A percentile compares a stretch with the other conserved stretches of the same genome.
Evolutionary conservation across 352 stramenopile genomes (phyloP).

Genomic region (Pythium sukuiense): DNA sequence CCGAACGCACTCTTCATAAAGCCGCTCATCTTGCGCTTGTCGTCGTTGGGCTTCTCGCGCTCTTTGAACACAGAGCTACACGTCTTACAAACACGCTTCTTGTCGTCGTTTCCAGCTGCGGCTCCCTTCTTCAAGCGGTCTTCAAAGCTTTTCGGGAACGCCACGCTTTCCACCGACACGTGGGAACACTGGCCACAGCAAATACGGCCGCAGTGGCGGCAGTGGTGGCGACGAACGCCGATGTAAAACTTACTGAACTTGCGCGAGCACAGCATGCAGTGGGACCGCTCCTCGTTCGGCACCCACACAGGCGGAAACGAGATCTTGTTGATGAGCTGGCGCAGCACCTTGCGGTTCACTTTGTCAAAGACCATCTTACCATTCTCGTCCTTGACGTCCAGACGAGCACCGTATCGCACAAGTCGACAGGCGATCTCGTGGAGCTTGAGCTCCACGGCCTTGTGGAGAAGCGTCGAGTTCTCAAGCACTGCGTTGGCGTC

Average conservation of each 20-base stretch:
- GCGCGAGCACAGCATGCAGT: slow-evolving; percentile 78
- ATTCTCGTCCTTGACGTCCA: slow-evolving; percentile 75
- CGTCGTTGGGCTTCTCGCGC: slow-evolving; percentile 46
- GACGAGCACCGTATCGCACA: slow-evolving; percentile 72
- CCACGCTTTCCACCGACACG: slow-evolving; percentile 66
- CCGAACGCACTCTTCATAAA: slow-evolving; percentile 67
- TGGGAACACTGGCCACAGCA: slow-evolving; percentile 79
- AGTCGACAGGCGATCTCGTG: slow-evolving; percentile 77
- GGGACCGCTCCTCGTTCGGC: slow-evolving; percentile 61
- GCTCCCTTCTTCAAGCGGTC: slow-evolving; percentile 41
- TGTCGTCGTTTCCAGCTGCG: slow-evolving; percentile 27
- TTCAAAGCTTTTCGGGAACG: slow-evolving; percentile 68
- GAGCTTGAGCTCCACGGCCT: slow-evolving; percentile 65
- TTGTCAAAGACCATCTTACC: slow-evolving; percentile 86
- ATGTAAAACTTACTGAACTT: slow-evolving; percentile 68
- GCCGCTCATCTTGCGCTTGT: slow-evolving; percentile 51
- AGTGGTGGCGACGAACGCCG: slow-evolving; percentile 80
- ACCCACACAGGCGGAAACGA: slow-evolving; percentile 82
- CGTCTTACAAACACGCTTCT: slow-evolving; percentile 76
- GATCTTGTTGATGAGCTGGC: slow-evolving; percentile 76
- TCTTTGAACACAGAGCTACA: slow-evolving; percentile 78
- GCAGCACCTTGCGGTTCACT: slow-evolving; percentile 69
- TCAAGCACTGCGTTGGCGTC: slow-evolving; percentile 69
- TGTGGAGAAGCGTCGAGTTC: slow-evolving; percentile 71
- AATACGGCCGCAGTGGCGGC: slow-evolving; percentile 79